These are phyloP conservation scores for Zasmidium citrigriseum DNA, from an alignment of 2,329 filamentous ascomycete genomes.

Conservation along the genomic window DNA sequence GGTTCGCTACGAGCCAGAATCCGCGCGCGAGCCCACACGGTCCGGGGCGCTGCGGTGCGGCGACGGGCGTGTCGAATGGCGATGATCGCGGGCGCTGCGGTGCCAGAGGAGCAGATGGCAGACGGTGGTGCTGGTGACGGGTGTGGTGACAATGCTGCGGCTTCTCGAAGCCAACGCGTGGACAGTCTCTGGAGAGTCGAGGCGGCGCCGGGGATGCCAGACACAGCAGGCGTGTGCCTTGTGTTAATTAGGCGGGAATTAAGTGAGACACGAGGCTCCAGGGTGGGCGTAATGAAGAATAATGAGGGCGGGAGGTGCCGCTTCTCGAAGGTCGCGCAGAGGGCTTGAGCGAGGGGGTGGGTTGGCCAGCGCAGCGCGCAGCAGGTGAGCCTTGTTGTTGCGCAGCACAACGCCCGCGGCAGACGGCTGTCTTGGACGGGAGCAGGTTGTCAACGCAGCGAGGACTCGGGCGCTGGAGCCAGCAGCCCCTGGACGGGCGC, in stretches of 20 bases:
- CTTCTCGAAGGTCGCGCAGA: slow-evolving; percentile 22
- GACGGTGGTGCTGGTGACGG: neutral
- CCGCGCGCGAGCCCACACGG: slow-evolving; percentile 14
- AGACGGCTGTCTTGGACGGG: neutral
- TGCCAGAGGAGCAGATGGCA: slow-evolving; percentile 2
- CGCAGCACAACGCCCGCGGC: neutral
- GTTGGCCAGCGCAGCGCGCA: neutral
- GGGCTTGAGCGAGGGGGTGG: neutral
- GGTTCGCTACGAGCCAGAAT: slow-evolving; percentile 17
- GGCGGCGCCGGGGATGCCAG: slow-evolving; percentile 18
- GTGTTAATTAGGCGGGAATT: slow-evolving; percentile 26
- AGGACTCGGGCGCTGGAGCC: neutral
- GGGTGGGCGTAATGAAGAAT: slow-evolving; percentile 21
- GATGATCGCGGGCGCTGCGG: neutral
- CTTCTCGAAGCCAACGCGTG: slow-evolving; percentile 10
- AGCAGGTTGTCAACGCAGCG: neutral
- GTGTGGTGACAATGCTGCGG: neutral
- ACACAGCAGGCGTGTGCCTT: slow-evolving; percentile 15
- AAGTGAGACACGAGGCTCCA: slow-evolving; percentile 23
- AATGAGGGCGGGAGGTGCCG: slow-evolving; percentile 17
- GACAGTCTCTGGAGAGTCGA: slow-evolving; percentile 8
- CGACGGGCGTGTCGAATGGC: neutral
- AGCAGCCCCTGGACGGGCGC: slow-evolving; percentile 1
- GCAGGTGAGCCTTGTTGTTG: neutral
- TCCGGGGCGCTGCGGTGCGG: slow-evolving; percentile 20